Evolutionary conservation across 2,329 filamentous ascomycete genomes (phyloP).

Genomic region (Trichoderma brevicompactum): DNA sequence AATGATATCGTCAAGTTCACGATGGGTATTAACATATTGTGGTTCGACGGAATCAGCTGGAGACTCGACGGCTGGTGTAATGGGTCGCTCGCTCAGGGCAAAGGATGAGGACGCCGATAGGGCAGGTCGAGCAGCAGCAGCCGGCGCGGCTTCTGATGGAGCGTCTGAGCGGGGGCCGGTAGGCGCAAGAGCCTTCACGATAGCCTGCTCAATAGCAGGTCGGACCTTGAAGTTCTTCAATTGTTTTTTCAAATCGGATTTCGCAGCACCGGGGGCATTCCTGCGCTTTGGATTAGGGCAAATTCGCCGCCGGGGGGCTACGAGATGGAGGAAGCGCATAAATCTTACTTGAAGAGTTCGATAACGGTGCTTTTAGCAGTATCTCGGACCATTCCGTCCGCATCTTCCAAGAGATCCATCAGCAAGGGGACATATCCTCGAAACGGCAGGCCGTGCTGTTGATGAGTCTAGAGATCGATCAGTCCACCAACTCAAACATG

Average conservation of each 20-base stretch:
- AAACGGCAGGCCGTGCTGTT: conserved; percentile 78
- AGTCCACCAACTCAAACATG: conserved; percentile 29
- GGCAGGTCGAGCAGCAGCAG: conserved; percentile 45
- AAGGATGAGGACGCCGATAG: conserved; percentile 56
- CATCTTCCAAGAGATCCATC: conserved; percentile 87
- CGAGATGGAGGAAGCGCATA: neutral
- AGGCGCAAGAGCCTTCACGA: conserved; percentile 73
- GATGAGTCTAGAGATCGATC: conserved; percentile 67
- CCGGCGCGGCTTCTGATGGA: conserved; percentile 46
- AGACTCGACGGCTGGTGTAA: conserved; percentile 66
- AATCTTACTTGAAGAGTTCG: conserved; percentile 75
- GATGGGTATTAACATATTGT: conserved; percentile 78
- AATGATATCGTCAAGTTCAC: conserved; percentile 87
- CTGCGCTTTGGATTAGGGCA: conserved; percentile 49
- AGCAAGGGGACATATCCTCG: conserved; percentile 79
- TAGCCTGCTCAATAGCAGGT: conserved; percentile 81
- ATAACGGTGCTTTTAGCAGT: conserved; percentile 82
- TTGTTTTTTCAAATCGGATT: conserved; percentile 86
- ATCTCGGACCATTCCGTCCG: conserved; percentile 85
- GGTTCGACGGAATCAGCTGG: conserved; percentile 76
- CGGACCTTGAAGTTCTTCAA: conserved; percentile 83
- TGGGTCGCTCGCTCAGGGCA: conserved; percentile 54
- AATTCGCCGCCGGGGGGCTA: no score
- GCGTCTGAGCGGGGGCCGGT: conserved; percentile 49
- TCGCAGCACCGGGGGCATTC: conserved; percentile 78